A percentile compares a stretch with the other conserved stretches of the same genome.
Conservation (phyloP, 768 basidiomycete genomes). For the Lyophyllum atratum region DNA sequence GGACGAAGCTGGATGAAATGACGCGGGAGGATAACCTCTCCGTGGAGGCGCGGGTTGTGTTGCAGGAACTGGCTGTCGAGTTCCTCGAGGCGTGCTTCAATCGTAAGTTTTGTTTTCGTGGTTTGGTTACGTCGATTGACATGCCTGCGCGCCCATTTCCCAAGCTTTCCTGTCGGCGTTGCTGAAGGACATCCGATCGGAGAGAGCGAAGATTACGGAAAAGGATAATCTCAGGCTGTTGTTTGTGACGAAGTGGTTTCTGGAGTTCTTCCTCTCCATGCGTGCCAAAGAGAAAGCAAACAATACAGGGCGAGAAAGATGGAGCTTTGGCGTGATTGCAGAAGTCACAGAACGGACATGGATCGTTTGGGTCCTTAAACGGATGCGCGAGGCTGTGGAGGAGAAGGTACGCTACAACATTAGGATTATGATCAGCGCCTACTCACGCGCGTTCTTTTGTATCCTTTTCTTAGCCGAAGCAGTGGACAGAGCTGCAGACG, state of each 20-base stretch:
- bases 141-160: neutral
- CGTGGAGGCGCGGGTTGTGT: constrained; percentile 58
- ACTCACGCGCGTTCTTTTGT: neutral
- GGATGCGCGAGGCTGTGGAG: constrained; percentile 88
- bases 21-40: constrained; percentile 67
- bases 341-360: constrained; percentile 86
- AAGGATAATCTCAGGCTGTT: constrained; percentile 91
- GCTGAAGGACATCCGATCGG: constrained; percentile 91
- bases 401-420: constrained; percentile 66
- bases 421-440: constrained; percentile 3
- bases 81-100: constrained; percentile 90
- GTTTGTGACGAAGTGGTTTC: constrained; percentile 87
- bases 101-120: constrained; percentile 51
- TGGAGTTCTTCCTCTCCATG: constrained; percentile 82
- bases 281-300: constrained; percentile 38
- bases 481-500: constrained; percentile 93
- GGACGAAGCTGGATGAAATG: constrained; percentile 66
- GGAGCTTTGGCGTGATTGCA: constrained; percentile 74
- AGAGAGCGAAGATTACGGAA: constrained; percentile 90
- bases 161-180: constrained; percentile 87
- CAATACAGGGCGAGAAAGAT: constrained; percentile 34
- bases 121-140: constrained; percentile 17
- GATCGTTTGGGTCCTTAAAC: constrained; percentile 87
- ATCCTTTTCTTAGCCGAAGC: constrained; percentile 70
- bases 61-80: constrained; percentile 69